Base-by-base conservation (phyloP, 768 basidiomycete genomes). In the Termitomyces sp. region DNA sequence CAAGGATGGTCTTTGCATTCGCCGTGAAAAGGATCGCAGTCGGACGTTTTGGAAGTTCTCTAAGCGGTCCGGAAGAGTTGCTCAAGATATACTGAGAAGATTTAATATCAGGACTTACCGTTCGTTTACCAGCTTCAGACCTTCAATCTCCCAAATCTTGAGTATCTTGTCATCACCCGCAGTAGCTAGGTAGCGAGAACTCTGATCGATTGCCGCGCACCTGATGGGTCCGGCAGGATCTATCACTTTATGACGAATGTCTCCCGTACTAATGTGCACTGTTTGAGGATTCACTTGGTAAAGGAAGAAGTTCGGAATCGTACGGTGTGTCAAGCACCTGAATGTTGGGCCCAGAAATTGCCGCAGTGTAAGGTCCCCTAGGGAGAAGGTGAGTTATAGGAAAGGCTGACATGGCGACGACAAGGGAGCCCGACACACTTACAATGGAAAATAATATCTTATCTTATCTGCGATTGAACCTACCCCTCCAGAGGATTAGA, bases 41-140 rank as follows among this genome's bases (percentile, higher is more conserved):
- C 0, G 91, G 84, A 57, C 87, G 86, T 72, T 98, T 98, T 0
- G 89, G 85, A 2, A 95, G 75, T 59, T 90, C 86, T 45, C 95
- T 94, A 53, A 3, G n/a, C 21, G 34, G 14, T 42, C 19, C 23
- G 30, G 25, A 52, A 40, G 27, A 43, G 23, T 27, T 21, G 52
- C 57, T 45, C 2, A 52, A 34, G 28, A 6, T 25, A 16, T 39
- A 11, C 21, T 17, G 55, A 49, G 25, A 14, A 52, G 41, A 11
- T 23, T 10, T 8, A 25, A 25, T 7, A 4, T 9, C 0, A 10
- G 7, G 3, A 19, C 12, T 37, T 55, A 89, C 91, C 92, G 77
- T 57, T 81, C 74, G 65, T 79, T 91, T 46, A 85, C 60, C 10
- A 87, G 66, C 57, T 76, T 73, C 59, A 89, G 67, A 0, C 73